phyloP scores from a whole-genome alignment of 129 eudicot species.

The Sambucus nigra region DNA sequence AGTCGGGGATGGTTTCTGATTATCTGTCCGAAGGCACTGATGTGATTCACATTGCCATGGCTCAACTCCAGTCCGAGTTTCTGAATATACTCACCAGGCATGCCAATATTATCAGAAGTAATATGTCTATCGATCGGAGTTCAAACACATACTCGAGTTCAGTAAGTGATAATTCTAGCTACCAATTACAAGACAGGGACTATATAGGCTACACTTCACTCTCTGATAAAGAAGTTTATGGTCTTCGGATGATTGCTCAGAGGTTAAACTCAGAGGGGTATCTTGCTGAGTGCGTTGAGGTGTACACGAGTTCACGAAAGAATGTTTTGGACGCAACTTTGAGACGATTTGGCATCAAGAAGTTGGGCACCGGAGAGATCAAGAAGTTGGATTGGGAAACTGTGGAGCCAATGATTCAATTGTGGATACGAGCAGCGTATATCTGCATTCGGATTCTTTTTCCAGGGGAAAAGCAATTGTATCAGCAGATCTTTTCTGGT shows the following conservation, averaged over 20 bases:
- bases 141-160: neutral
- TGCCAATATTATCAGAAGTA: neutral
- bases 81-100: neutral
- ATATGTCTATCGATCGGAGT: no score
- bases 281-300: neutral
- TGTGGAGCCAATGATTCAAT: neutral
- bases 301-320: neutral
- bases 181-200: neutral
- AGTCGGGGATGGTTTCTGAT: neutral
- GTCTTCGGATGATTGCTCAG: neutral
- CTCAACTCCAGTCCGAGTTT: neutral
- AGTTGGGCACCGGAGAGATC: neutral
- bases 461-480: neutral
- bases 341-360: neutral
- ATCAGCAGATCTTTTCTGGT: constrained; percentile 2
- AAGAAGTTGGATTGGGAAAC: neutral
- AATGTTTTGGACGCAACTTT: neutral
- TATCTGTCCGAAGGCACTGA: neutral
- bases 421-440: constrained; percentile 2
- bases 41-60: neutral
- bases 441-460: neutral
- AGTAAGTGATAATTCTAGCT: neutral
- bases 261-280: neutral
- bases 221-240: neutral
- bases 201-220: neutral